phyloP scores from a whole-genome alignment of 208 protist genomes.

The Vickermania spadyakhi region DNA sequence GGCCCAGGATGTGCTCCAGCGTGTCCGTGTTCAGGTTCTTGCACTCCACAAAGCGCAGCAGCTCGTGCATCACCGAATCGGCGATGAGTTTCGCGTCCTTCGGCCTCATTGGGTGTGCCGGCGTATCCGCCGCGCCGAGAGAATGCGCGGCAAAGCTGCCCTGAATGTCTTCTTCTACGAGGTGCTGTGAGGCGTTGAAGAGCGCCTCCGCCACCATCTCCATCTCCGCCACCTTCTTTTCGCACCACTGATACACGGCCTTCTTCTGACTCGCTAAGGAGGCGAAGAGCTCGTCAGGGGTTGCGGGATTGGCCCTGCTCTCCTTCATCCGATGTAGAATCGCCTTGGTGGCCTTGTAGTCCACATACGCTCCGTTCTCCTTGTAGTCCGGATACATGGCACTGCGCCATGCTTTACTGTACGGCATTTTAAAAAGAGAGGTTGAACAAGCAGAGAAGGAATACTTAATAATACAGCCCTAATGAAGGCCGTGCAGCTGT shows the following conservation, averaged over 20 bases:
- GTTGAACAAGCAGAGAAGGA: conserved; percentile 10
- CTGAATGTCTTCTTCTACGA: conserved; percentile 51
- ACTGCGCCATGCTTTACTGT: conserved; percentile 75
- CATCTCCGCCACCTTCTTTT: conserved; percentile 56
- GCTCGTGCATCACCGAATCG: conserved; percentile 65
- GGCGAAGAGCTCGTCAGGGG: conserved; percentile 66
- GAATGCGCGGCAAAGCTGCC: conserved; percentile 30
- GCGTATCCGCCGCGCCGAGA: conserved; percentile 6
- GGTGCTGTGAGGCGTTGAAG: conserved; percentile 35
- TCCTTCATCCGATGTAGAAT: conserved; percentile 85
- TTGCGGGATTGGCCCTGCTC: conserved; percentile 72
- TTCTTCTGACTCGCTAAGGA: conserved; percentile 62
- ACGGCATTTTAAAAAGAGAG: conserved; percentile 44
- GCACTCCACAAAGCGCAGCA: conserved; percentile 77
- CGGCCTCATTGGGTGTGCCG: conserved; percentile 19
- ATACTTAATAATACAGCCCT: conserved; percentile 12
- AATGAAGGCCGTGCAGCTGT: no score
- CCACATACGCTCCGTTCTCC: conserved; percentile 68
- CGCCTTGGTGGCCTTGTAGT: conserved; percentile 83
- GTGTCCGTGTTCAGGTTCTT: conserved; percentile 82
- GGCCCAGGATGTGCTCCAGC: conserved; percentile 79
- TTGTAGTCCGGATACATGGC: conserved; percentile 81
- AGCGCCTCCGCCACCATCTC: conserved; percentile 44
- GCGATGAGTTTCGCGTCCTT: conserved; percentile 52
- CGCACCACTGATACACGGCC: conserved; percentile 61